A percentile compares a stretch with the other conserved stretches of the same genome.
Evolutionary conservation across 2,329 filamentous ascomycete species (phyloP).

Genomic region (Alternaria arborescens): DNA sequence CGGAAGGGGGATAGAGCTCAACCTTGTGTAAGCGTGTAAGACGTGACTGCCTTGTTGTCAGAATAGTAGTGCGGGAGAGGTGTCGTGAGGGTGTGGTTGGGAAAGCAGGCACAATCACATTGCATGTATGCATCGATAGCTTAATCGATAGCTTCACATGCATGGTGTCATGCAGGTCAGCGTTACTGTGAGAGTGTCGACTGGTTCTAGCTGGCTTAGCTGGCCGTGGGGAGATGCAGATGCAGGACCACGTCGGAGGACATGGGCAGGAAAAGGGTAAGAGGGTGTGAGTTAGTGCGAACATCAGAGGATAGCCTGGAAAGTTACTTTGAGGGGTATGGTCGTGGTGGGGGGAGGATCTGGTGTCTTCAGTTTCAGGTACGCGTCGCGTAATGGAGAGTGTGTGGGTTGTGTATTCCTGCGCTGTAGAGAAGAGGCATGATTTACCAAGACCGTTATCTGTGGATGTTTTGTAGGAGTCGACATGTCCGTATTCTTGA

Average conservation of each 20-base stretch:
- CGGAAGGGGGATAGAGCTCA: neutral
- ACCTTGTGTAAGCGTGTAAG: neutral
- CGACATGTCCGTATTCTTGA: neutral
- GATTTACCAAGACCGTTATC: slow-evolving; percentile 11
- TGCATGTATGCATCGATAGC: slow-evolving; percentile 17
- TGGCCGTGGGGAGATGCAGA: neutral
- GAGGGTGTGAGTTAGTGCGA: neutral
- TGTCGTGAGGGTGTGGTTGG: slow-evolving; percentile 1
- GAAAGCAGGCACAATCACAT: slow-evolving; percentile 19
- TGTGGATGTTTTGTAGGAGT: slow-evolving; percentile 5
- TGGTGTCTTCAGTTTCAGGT: slow-evolving; percentile 6
- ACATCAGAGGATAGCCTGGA: slow-evolving; percentile 5
- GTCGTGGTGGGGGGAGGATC: slow-evolving; percentile 1
- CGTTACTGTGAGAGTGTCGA: neutral
- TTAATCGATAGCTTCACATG: slow-evolving; percentile 17
- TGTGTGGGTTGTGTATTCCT: neutral
- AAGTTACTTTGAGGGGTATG: slow-evolving; percentile 12
- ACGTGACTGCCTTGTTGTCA: neutral
- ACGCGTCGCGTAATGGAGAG: slow-evolving; percentile 1
- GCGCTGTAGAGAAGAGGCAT: neutral
- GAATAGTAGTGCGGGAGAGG: slow-evolving; percentile 1
- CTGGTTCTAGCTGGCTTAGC: slow-evolving; percentile 9
- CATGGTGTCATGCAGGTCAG: slow-evolving; percentile 3
- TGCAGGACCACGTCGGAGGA: slow-evolving; percentile 8
- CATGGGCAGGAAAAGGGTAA: slow-evolving; percentile 8